Conservation (phyloP, 139 green algal species). For the Raphidocelis subcapitata region DNA sequence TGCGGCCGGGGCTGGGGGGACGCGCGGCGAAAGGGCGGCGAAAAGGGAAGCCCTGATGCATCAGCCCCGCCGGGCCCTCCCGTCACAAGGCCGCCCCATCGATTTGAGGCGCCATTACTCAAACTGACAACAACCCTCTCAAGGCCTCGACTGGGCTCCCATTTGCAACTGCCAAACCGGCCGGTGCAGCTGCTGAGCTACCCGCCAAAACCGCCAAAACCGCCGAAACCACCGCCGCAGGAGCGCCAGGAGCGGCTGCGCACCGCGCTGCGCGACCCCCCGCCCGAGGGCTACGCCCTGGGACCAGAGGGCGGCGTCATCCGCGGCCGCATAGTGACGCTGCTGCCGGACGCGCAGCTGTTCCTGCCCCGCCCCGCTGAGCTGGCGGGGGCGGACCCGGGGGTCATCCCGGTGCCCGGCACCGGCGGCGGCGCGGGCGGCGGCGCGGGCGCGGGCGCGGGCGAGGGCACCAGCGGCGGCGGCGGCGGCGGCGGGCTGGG, state of each 20-base stretch:
- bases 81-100: too few relatives aligned
- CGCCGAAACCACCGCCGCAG: background rate
- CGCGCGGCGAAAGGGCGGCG: too few relatives aligned
- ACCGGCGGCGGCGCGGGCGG: too few relatives aligned
- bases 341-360: constrained; percentile 40
- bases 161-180: too few relatives aligned
- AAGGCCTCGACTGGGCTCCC: too few relatives aligned
- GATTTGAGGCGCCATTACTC: too few relatives aligned
- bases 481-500: constrained; percentile 5
- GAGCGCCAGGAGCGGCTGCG: constrained; percentile 62
- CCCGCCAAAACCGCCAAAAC: too few relatives aligned
- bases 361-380: constrained; percentile 8
- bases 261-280: constrained; percentile 21
- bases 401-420: too few relatives aligned
- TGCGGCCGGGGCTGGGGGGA: background rate
- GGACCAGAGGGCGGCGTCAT: constrained; percentile 18
- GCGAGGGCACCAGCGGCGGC: background rate
- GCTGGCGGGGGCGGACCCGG: background rate
- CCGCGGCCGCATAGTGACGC: constrained; percentile 34
- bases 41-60: too few relatives aligned
- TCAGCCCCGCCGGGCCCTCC: too few relatives aligned
- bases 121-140: too few relatives aligned
- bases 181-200: too few relatives aligned
- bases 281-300: constrained; percentile 21
- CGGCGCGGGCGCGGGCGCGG: constrained; percentile 3